phyloP scores from a whole-genome alignment of 805 yeast species.

The Nakazawaea anatomiae region DNA sequence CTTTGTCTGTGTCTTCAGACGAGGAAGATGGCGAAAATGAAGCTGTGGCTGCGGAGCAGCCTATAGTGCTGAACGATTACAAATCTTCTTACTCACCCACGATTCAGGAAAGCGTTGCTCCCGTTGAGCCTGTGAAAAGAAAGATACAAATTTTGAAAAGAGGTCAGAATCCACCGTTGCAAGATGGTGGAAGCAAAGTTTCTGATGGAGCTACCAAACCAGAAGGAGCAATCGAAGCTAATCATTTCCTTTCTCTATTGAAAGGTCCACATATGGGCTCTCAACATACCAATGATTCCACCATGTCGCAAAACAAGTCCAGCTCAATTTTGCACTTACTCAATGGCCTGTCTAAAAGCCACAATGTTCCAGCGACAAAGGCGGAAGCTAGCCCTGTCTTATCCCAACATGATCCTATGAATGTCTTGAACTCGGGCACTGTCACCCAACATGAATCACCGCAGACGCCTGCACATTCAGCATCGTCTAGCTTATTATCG shows the following conservation, averaged over 20 bases:
- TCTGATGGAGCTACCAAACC: neutral
- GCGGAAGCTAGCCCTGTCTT: too few species aligned
- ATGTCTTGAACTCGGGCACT: neutral
- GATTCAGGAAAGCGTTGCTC: neutral
- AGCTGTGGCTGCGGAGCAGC: neutral
- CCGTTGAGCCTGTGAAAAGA: neutral
- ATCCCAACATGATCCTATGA: neutral
- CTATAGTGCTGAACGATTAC: neutral
- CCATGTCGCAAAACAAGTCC: neutral
- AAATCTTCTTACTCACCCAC: too few species aligned
- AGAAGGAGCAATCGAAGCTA: neutral
- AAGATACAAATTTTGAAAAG: constrained; percentile 7
- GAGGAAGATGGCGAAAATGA: neutral
- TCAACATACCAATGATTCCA: neutral
- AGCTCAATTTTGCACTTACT: neutral
- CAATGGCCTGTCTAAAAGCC: neutral
- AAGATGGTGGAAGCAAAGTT: neutral
- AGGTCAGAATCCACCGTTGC: neutral
- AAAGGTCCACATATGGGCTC: neutral
- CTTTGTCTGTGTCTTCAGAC: neutral
- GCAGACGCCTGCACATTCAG: neutral
- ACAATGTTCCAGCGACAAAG: too few species aligned
- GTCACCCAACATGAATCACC: neutral
- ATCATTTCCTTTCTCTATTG: neutral
- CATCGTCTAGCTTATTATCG: neutral